phyloP scores from a whole-genome alignment of 768 basidiomycete genomes.

The Roridomyces roridus region DNA sequence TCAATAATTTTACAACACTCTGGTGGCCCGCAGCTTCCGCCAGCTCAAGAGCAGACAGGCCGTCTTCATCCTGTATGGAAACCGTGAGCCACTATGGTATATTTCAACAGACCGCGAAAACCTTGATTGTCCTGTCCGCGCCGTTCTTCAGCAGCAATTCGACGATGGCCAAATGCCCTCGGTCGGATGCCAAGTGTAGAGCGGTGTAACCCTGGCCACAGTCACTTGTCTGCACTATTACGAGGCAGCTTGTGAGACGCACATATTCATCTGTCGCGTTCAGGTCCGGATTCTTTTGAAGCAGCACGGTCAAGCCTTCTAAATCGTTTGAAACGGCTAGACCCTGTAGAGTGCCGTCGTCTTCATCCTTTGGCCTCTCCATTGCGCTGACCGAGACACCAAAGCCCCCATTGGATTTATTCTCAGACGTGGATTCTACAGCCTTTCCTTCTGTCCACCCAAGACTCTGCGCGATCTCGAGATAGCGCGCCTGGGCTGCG shows the following conservation, averaged over 20 bases:
- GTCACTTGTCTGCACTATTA: not conserved
- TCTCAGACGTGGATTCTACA: not conserved
- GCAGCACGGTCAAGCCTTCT: conserved; percentile 47
- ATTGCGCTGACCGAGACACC: conserved; percentile 71
- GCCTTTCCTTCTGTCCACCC: conserved; percentile 62
- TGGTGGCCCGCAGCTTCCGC: conserved; percentile 64
- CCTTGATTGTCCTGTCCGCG: conserved; percentile 71
- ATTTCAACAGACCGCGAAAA: conserved; percentile 31
- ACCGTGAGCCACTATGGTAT: not conserved
- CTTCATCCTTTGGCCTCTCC: conserved; percentile 40
- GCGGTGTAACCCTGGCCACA: conserved; percentile 82
- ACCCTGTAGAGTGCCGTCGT: conserved; percentile 58
- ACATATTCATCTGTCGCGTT: conserved; percentile 79
- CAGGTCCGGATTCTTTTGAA: conserved; percentile 53
- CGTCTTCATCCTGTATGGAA: conserved; percentile 68
- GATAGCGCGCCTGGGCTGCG: conserved; percentile 69
- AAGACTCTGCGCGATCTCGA: conserved; percentile 68
- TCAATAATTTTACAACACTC: conserved; percentile 49
- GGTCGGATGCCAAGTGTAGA: conserved; percentile 85
- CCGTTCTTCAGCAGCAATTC: conserved; percentile 65
- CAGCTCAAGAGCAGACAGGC: conserved; percentile 62
- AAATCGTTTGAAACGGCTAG: conserved; percentile 66
- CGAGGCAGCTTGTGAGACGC: conserved; percentile 37
- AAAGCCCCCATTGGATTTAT: conserved; percentile 46
- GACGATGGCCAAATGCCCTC: conserved; percentile 69